A percentile compares a stretch with the other conserved stretches of the same genome.
These are phyloP conservation scores for Plasmodium vinckei DNA, from an alignment of 169 alveolate species.

Conservation along the genomic window DNA sequence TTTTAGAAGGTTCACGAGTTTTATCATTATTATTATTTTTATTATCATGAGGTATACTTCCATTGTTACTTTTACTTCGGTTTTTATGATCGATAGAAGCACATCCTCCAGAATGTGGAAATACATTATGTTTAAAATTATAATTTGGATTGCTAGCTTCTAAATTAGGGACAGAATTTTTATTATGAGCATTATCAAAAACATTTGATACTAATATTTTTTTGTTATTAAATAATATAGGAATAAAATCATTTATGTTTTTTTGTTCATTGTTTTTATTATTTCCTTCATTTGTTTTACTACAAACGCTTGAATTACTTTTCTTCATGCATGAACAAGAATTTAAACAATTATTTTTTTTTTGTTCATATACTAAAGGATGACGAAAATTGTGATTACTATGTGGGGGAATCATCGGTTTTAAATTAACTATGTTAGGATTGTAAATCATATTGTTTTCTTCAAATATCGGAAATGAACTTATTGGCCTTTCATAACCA, in stretches of 20 bases:
- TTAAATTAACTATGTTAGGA: conserved; percentile 2
- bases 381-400: too few relatives aligned
- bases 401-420: background rate
- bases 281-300: conserved; percentile 8
- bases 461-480: conserved; percentile 15
- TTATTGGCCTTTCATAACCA: background rate
- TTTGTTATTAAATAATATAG: conserved; percentile 5
- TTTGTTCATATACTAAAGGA: background rate
- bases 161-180: too few relatives aligned
- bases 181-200: background rate
- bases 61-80: too few relatives aligned
- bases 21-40: background rate
- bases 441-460: conserved; percentile 11
- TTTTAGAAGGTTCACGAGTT: conserved; percentile 2
- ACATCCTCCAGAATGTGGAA: too few relatives aligned
- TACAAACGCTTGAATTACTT: background rate
- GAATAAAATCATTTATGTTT: background rate
- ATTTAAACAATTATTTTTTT: conserved; percentile 39
- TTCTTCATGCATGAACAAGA: conserved; percentile 34
- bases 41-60: too few relatives aligned
- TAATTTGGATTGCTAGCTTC: too few relatives aligned
- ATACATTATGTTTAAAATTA: too few relatives aligned
- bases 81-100: too few relatives aligned
- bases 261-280: background rate
- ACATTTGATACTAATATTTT: background rate